phyloP scores from a whole-genome alignment of 1,139 yeast genomes.

The Pichia sp. region DNA sequence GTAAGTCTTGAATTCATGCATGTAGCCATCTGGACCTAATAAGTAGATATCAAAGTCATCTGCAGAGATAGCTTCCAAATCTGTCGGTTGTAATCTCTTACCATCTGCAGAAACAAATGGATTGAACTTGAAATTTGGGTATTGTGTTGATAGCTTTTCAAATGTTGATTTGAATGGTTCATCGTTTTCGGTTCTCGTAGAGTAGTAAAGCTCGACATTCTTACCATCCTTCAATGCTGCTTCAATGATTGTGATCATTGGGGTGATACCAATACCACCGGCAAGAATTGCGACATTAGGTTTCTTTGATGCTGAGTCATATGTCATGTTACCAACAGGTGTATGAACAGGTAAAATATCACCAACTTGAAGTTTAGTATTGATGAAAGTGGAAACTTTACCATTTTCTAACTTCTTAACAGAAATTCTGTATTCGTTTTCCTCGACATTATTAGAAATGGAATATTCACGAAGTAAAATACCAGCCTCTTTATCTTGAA shows the following conservation, averaged over 20 bases:
- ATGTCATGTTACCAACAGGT: slow-evolving; percentile 57
- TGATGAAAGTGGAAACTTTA: slow-evolving; percentile 52
- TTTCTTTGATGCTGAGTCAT: slow-evolving; percentile 33
- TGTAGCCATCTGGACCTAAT: slow-evolving; percentile 39
- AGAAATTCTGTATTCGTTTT: slow-evolving; percentile 49
- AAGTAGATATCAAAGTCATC: slow-evolving; percentile 35
- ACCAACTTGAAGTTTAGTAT: slow-evolving; percentile 48
- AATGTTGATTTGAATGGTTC: slow-evolving; percentile 37
- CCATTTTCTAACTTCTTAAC: slow-evolving; percentile 56
- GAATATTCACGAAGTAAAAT: slow-evolving; percentile 51
- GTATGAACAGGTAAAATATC: slow-evolving; percentile 51
- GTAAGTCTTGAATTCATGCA: slow-evolving; percentile 33
- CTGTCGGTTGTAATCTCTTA: slow-evolving; percentile 3
- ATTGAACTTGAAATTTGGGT: slow-evolving; percentile 15
- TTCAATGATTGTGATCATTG: slow-evolving; percentile 52
- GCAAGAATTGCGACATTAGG: slow-evolving; percentile 44
- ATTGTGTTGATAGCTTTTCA: slow-evolving; percentile 21
- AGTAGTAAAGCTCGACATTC: slow-evolving; percentile 34
- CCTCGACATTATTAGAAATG: slow-evolving; percentile 36
- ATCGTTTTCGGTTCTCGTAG: slow-evolving; percentile 31
- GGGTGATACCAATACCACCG: slow-evolving; percentile 73
- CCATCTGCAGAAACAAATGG: slow-evolving; percentile 11
- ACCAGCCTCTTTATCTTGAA: slow-evolving; percentile 31
- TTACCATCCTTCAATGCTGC: slow-evolving; percentile 29
- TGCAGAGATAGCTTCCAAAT: slow-evolving; percentile 7